phyloP scores from a whole-genome alignment of 768 basidiomycete genomes.

The Mycena maculata region DNA sequence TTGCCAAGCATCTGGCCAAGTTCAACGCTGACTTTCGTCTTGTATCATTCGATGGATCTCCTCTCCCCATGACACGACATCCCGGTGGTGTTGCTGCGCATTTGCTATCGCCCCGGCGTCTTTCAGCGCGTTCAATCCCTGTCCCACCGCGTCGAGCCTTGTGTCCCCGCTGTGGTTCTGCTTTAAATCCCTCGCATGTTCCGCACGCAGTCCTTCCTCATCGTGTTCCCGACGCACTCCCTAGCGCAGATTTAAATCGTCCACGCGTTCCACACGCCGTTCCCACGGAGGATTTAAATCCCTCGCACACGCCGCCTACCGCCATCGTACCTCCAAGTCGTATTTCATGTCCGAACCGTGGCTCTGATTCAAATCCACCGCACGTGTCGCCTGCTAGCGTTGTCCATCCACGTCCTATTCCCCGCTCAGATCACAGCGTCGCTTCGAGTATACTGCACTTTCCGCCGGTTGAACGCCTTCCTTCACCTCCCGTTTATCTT shows the following conservation, averaged over 20 bases:
- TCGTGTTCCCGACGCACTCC: neutral
- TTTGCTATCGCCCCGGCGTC: no score
- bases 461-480: neutral
- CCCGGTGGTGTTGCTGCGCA: no score
- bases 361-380: no score
- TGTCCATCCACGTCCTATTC: no score
- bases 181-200: no score
- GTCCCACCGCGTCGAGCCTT: no score
- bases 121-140: no score
- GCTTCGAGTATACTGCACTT: no score
- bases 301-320: neutral
- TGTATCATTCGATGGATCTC: slow-evolving; percentile 5
- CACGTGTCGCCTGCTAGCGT: no score
- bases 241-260: neutral
- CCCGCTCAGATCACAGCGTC: no score
- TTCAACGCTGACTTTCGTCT: neutral
- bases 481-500: neutral
- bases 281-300: neutral
- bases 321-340: neutral
- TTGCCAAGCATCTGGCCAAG: neutral
- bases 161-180: no score
- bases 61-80: slow-evolving; percentile 20
- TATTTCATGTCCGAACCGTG: no score
- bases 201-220: slow-evolving; percentile 2
- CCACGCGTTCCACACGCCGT: neutral